Percentiles rank a stretch among this genome's conserved stretches.
Conservation (phyloP, 208 protist genomes). For the Lotmaria passim region DNA sequence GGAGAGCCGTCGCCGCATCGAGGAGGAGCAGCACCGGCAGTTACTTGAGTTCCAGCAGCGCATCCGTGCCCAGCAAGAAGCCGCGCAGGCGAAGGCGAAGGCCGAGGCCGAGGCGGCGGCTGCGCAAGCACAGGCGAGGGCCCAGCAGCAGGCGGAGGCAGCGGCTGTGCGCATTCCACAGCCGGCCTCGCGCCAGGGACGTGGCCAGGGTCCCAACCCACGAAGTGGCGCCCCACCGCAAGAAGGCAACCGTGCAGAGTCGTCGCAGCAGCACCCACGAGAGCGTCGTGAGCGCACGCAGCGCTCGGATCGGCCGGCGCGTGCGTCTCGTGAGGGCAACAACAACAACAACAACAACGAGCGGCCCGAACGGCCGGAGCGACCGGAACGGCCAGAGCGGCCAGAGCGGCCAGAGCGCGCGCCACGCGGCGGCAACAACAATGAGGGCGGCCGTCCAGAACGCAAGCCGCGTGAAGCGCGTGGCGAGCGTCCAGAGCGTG, state of each 20-base stretch:
- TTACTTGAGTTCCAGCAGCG: conserved; percentile 43
- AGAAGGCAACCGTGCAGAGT: neutral
- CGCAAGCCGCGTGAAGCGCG: conserved; percentile 29
- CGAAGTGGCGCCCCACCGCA: neutral
- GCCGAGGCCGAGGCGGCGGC: conserved; percentile 13
- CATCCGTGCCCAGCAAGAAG: conserved; percentile 32
- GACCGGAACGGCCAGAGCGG: neutral
- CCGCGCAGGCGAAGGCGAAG: conserved; percentile 19
- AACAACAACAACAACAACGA: neutral
- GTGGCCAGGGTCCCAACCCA: conserved; percentile 6
- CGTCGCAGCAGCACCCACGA: too few relatives aligned
- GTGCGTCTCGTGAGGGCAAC: too few relatives aligned
- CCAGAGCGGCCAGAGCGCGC: neutral
- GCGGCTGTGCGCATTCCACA: conserved; percentile 21
- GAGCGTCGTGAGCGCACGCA: conserved; percentile 33
- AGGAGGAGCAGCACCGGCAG: conserved; percentile 44
- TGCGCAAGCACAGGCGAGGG: conserved; percentile 13
- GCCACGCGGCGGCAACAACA: neutral
- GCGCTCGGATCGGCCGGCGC: neutral
- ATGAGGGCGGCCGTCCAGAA: conserved; percentile 31
- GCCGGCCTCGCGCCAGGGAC: conserved; percentile 27
- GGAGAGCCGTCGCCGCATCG: conserved; percentile 26
- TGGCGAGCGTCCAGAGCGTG: conserved; percentile 4
- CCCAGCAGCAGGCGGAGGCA: conserved; percentile 17
- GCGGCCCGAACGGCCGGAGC: neutral